phyloP scores from a whole-genome alignment of 495 filamentous ascomycete genomes.

The Penicillium simplicissimum region DNA sequence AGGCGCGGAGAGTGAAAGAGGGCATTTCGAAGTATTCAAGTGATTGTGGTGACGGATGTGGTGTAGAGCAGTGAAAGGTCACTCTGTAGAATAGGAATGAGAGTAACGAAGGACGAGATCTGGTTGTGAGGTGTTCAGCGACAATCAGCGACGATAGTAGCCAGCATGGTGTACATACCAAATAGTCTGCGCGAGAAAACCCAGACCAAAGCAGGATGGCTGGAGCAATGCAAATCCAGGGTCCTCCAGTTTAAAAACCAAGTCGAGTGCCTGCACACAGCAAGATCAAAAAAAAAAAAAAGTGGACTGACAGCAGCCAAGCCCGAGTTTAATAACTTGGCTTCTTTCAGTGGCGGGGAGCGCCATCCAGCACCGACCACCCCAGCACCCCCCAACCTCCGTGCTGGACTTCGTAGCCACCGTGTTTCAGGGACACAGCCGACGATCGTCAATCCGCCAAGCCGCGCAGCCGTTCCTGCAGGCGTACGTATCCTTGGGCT shows the following conservation, averaged over 20 bases:
- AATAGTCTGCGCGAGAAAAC: neutral
- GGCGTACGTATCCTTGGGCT: conserved; percentile 17
- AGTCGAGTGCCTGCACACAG: neutral
- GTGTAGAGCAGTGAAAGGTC: neutral
- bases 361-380: neutral
- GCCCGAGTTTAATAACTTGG: conserved; percentile 18
- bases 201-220: neutral
- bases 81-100: neutral
- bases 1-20: neutral
- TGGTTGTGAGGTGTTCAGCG: neutral
- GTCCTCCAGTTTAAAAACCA: neutral
- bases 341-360: conserved; percentile 5
- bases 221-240: neutral
- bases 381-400: neutral
- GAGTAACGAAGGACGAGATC: neutral
- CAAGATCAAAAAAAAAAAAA: neutral
- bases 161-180: neutral
- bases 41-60: neutral
- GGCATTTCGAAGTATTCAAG: neutral
- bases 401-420: neutral
- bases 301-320: conserved; percentile 1
- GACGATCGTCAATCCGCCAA: conserved; percentile 3
- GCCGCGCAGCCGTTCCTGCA: conserved; percentile 5
- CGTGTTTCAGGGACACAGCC: neutral
- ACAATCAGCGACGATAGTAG: neutral